Evolutionary conservation across 2,329 filamentous ascomycete species (phyloP), one percentile per base, ranked within the genome.

Genomic region (Talaromyces funiculosus): DNA sequence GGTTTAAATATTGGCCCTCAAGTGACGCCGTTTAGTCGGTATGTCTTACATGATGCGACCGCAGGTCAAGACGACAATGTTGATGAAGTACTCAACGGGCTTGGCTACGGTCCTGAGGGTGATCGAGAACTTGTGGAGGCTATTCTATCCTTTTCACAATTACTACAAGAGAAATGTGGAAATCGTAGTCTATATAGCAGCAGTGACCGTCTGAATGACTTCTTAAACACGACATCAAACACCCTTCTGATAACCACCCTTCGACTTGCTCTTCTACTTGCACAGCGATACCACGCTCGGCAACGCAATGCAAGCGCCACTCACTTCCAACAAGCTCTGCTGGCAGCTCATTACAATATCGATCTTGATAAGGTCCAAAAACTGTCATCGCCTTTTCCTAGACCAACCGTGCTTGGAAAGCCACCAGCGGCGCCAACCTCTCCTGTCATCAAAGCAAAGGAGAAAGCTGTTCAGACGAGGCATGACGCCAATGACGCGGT

Each of bases 101-200:
- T 89, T 59, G 88, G 87, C 29, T 91, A 88, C 72, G 80, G 83
- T 2, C 71, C 81, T 58, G 89, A 96, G 69, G 92, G 90, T 66
- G 94, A 99, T 73, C 82, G 86, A 67, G 80, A 89, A 69, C 81
- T 99, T 63, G 79, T 97, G 60, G 88, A 96, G 72, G 82, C 85
- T 31, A 83, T 97, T 58, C 80, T 99, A 62, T 82, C 85, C 67
- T 99, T 99, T 75, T 96, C 92, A 22, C 86, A 88, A 63, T 84
- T 96, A 73, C 81, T 99, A 31, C 79, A 97, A 56, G 91, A 97
- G 72, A 94, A 96, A 72, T 99, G 94, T 75, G 94, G 93, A 62
- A 99, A 99, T 72, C 84, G 95, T 67, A 97, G 92, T 77, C 87
- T 99, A 68, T 99, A 97, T 74, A 90, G 89, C 63, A 99, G 94